Evolutionary conservation across 202 grass and related monocot species (phyloP).

Genomic region (Schoenoplectus tabernaemontani): DNA sequence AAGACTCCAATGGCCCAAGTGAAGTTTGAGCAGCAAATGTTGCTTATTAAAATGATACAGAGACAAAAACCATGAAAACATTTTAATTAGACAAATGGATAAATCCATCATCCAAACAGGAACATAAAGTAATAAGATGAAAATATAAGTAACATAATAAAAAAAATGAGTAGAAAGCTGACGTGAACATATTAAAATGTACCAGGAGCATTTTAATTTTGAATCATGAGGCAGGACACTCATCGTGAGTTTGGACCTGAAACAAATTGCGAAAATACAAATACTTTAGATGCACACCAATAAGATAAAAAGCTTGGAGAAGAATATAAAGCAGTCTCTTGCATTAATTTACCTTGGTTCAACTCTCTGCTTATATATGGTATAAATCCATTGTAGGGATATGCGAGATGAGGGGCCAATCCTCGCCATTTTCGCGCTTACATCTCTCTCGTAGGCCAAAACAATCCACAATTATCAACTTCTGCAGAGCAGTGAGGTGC

Average conservation of each 20-base stretch:
- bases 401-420: neutral
- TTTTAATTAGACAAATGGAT: too few species aligned
- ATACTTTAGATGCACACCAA: neutral
- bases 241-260: neutral
- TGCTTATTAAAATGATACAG: too few species aligned
- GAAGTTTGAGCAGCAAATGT: too few species aligned
- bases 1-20: too few species aligned
- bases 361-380: neutral
- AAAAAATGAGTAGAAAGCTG: too few species aligned
- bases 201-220: neutral
- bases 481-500: neutral
- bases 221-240: neutral
- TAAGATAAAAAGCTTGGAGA: neutral
- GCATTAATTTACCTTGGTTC: neutral
- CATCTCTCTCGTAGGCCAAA: neutral
- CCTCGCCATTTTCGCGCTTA: neutral
- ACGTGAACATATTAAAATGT: neutral
- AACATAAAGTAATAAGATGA: too few species aligned
- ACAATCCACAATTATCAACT: fast-evolving
- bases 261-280: neutral
- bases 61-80: too few species aligned
- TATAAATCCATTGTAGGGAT: neutral
- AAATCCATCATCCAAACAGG: too few species aligned
- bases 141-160: too few species aligned
- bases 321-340: neutral